Conservation (phyloP, 805 yeast species). For the Henningerozyma blattae region DNA sequence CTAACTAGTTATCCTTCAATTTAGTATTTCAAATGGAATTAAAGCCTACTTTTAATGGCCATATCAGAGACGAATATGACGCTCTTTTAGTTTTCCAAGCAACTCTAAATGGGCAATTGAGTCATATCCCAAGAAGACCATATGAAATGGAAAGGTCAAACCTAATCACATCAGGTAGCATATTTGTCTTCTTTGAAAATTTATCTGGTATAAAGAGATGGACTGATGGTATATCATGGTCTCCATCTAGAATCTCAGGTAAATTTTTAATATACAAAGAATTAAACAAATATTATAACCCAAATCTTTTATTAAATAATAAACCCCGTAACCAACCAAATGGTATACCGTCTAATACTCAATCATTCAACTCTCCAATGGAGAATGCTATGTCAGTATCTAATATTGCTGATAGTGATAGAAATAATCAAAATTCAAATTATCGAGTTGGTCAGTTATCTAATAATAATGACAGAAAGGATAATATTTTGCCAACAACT, state of each 20-base stretch:
- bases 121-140: slow-evolving; percentile 64
- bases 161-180: slow-evolving; percentile 63
- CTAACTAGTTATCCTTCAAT: neutral
- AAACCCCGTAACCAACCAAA: neutral
- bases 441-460: too few species aligned
- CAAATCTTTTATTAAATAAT: neutral
- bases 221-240: slow-evolving; percentile 96
- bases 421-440: neutral
- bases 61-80: slow-evolving; percentile 70
- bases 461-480: neutral
- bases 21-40: slow-evolving; percentile 15
- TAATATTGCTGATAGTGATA: neutral
- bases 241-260: slow-evolving; percentile 81
- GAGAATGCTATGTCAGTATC: neutral
- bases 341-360: neutral
- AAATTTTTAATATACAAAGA: slow-evolving; percentile 78
- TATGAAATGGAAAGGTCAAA: slow-evolving; percentile 61
- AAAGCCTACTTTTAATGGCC: slow-evolving; percentile 59
- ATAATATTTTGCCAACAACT: too few species aligned
- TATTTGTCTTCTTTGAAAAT: slow-evolving; percentile 78
- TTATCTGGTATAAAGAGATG: slow-evolving; percentile 78
- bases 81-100: slow-evolving; percentile 76
- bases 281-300: slow-evolving; percentile 9
- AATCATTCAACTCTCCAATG: too few species aligned
- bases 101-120: slow-evolving; percentile 47